Base-by-base conservation (phyloP, 306 rosid species). In the Vigna angularis region DNA sequence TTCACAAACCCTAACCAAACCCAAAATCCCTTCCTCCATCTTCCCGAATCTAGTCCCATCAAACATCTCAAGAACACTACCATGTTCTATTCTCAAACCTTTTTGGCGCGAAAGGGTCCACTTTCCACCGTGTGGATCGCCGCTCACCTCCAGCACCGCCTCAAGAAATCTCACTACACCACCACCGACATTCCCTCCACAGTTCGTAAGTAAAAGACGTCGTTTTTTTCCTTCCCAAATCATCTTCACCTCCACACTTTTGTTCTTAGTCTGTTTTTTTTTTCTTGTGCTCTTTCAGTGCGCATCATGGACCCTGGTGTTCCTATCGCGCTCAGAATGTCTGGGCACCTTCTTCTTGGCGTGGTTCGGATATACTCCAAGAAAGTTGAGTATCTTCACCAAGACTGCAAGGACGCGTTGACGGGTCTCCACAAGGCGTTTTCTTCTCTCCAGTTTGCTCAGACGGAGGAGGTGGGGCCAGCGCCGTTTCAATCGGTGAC, bases 81-180 rank as follows among this genome's bases (percentile, higher is more conserved):
- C 42, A 92, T 95, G 98, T 95, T 95, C 81, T 95, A 95, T 58
- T 93, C 94, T 1, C 99, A 95, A 11, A 89, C 97, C 0, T 85
- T 83, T 81, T 81, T 95, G 89, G 97, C 93, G 2, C 90, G 94
- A 20, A 95, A 95, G 80, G 97, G 98, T 10, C 96, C 94, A 4
- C 74, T 95, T 71, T 93, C 93, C 11, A 95, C 97, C 0, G 98
- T 95, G 17, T 95, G 99, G 99, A 88, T 87, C 53, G 97, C 98
- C 0, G 97, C 99, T n/a, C 97, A 95, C 68, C 88, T 94, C 55
- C 98, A 95, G 72, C 87, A 86, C 84, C 80, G 97, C 50, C 92
- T 95, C 55, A 91, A 85, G 76, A 95, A 95, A 84, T 85, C 96
- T 24, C 98, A 95, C 20, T 95, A 88, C 76, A 73, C 86, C 36